Evolutionary conservation across 75 land plant genomes (phyloP), one percentile per base, ranked within the genome.

Genomic region (Picea sitchensis): DNA sequence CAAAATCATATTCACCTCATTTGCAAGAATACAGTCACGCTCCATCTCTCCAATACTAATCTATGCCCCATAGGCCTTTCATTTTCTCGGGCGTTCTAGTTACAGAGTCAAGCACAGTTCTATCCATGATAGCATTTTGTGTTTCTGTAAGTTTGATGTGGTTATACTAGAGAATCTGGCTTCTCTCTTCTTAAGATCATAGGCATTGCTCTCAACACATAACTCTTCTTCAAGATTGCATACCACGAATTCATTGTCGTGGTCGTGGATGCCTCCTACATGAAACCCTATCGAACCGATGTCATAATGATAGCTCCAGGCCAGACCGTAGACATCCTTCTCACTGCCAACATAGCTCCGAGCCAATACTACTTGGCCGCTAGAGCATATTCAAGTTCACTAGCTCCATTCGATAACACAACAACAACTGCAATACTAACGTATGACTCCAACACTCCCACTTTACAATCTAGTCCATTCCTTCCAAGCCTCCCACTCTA

Each of bases 401-500:
- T 60, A 54, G 61, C 80, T 2, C 62, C 82, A 2, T 83, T 83
- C 59, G 78, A 85, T 20, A 61, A 73, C 44, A 65, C 68, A 20
- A 75, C 77, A 26, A 26, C 82, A 23, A 63, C 77, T 23, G 60
- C 60, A 11, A 59, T 59, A 26, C 26, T 26, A 26, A 26, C 26
- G 26, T 26, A 26, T 26, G 44, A 18, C n/a, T 26, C 57, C 1
- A 59, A 14, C 14, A 59, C 14, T 59, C 60, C 60, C 14, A 14
- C 60, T 8, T 14, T 14, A 59, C 60, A 59, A 9, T 14, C 60
- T 59, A 8, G 60, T 59, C 60, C 60, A 14, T 5, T 14, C 38
- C 87, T 95, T 7, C 98, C 95, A n/a, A 83, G 87, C 47, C 80
- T 79, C 82, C 75, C 75, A 47, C 34, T 51, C n/a, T 73, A 73